Percentiles rank a stretch among this genome's conserved stretches.
Evolutionary conservation across 2,329 filamentous ascomycete species (phyloP).

Genomic region (Gnomoniopsis smithogilvyi): DNA sequence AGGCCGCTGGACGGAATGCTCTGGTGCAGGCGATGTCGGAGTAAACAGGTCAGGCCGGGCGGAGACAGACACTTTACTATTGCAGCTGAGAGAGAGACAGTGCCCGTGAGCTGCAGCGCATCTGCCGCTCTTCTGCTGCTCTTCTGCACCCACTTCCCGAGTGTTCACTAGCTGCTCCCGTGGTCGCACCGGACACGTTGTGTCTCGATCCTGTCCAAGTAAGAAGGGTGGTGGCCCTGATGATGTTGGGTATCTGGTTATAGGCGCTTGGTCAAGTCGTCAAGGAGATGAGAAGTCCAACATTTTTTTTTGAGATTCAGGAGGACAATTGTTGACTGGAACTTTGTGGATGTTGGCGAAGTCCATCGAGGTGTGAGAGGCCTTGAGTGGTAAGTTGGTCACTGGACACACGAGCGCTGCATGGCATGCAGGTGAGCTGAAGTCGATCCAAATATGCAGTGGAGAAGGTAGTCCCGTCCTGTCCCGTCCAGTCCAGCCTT

Average conservation of each 20-base stretch:
- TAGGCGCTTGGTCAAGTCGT: slow-evolving; percentile 1
- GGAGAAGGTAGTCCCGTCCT: neutral
- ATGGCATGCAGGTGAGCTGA: slow-evolving; percentile 4
- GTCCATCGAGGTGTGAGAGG: neutral
- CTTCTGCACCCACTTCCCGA: slow-evolving; percentile 1
- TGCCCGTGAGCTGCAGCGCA: neutral
- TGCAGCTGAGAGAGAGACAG: neutral
- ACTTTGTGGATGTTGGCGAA: neutral
- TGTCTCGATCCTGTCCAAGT: neutral
- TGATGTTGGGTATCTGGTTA: neutral
- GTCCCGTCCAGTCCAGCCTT: neutral
- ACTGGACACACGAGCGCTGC: slow-evolving; percentile 4
- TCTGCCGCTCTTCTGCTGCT: slow-evolving; percentile 1
- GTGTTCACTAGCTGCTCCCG: neutral
- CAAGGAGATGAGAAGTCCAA: slow-evolving; percentile 1
- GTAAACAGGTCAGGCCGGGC: neutral
- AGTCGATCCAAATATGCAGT: neutral
- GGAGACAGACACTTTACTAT: neutral
- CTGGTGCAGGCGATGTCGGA: neutral
- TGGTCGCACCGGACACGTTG: neutral
- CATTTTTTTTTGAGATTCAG: slow-evolving; percentile 3
- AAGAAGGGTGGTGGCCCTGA: neutral
- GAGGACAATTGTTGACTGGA: slow-evolving; percentile 3
- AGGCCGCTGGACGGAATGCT: neutral
- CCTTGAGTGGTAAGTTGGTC: neutral